Percentiles rank a stretch among this genome's conserved stretches.
Evolutionary conservation across 2,329 filamentous ascomycete species (phyloP).

Genomic region (Penicillium freii): DNA sequence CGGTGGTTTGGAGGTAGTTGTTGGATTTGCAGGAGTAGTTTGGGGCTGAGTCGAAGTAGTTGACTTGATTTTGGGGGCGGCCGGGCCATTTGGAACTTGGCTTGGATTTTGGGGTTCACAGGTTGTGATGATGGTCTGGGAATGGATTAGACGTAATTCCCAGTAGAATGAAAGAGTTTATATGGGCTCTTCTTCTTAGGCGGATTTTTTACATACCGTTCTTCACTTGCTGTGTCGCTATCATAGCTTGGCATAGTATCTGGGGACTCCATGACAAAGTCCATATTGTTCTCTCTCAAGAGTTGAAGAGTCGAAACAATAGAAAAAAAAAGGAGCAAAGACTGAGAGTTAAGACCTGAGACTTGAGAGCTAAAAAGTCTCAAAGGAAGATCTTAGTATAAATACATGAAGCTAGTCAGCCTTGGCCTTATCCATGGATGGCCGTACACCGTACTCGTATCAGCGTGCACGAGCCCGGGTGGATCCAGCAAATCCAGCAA

Average conservation of each 20-base stretch:
- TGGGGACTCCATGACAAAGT: conserved; percentile 10
- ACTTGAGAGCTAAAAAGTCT: not conserved
- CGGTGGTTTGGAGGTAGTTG: conserved; percentile 26
- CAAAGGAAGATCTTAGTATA: not conserved
- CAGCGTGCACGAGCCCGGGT: conserved; percentile 12
- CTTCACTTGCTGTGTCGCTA: conserved; percentile 23
- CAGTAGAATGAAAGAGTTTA: not conserved
- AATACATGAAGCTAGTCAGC: not conserved
- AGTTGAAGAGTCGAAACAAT: not conserved
- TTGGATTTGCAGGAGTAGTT: conserved; percentile 35
- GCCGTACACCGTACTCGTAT: conserved; percentile 18
- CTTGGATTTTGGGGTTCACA: conserved; percentile 21
- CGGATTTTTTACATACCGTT: conserved; percentile 17
- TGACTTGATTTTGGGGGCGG: conserved; percentile 31
- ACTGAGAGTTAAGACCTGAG: not conserved
- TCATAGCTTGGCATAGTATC: conserved; percentile 17
- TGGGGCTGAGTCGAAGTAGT: conserved; percentile 28
- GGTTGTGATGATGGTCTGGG: conserved; percentile 10
- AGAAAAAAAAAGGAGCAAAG: not conserved
- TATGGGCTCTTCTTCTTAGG: not conserved
- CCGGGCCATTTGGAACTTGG: conserved; percentile 31
- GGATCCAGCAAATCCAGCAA: not conserved
- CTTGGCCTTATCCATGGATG: not conserved
- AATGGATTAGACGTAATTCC: not conserved
- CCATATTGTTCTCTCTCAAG: not conserved